Percentiles rank a stretch among this genome's conserved stretches.
These are phyloP conservation scores for Xylaria sp. DNA, from an alignment of 2,329 filamentous ascomycete genomes.

Conservation along the genomic window DNA sequence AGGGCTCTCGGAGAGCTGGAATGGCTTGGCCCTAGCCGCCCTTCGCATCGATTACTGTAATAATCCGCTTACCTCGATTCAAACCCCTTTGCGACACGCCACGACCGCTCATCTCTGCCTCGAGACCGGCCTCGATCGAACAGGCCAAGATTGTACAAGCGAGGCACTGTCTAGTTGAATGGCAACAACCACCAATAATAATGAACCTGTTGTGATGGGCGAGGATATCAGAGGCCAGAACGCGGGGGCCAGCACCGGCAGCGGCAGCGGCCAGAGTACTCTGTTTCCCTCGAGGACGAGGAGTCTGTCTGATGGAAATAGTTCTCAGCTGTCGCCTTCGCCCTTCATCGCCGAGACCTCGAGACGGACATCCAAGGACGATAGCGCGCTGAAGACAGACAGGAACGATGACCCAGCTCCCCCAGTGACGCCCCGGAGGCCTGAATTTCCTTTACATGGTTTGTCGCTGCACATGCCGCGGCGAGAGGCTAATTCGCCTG, in stretches of 20 bases:
- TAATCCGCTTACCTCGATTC: neutral
- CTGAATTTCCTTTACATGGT: conserved; percentile 65
- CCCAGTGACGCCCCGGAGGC: conserved; percentile 76
- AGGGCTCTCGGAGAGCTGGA: conserved; percentile 1
- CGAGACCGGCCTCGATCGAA: neutral
- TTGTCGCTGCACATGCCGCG: conserved; percentile 74
- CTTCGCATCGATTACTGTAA: neutral
- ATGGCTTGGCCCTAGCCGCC: neutral
- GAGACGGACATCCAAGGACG: conserved; percentile 67
- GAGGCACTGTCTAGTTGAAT: conserved; percentile 22
- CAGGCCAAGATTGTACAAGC: neutral
- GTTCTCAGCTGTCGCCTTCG: conserved; percentile 64
- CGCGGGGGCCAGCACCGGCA: conserved; percentile 6
- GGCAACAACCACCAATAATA: conserved; percentile 30
- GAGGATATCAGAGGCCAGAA: conserved; percentile 32
- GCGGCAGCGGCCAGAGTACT: conserved; percentile 37
- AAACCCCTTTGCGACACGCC: neutral
- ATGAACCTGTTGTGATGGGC: conserved; percentile 40
- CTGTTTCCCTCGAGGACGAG: conserved; percentile 58
- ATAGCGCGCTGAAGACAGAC: conserved; percentile 57
- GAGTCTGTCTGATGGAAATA: conserved; percentile 68
- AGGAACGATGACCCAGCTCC: conserved; percentile 40
- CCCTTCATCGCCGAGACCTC: conserved; percentile 61
- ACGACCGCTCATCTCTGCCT: neutral
- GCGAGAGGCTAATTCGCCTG: conserved; percentile 46